These are phyloP conservation scores for Guadua angustifolia DNA, from an alignment of 176 grass and related monocot species.

Conservation along the genomic window DNA sequence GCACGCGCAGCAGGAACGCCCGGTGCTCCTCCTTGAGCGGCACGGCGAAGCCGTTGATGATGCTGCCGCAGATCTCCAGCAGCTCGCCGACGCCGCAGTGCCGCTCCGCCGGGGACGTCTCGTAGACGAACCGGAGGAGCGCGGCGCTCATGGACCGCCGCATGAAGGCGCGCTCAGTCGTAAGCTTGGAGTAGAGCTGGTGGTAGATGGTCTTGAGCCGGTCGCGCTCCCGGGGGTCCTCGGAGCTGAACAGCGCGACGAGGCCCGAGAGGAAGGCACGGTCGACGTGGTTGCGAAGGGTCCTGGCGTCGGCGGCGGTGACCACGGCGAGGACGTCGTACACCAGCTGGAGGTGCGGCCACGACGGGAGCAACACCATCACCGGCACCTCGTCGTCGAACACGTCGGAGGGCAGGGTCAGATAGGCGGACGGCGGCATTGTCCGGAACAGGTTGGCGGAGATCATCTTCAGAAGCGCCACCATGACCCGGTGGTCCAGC, in stretches of 20 bases:
- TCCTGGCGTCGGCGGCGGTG: constrained; percentile 22
- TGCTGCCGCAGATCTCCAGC: constrained; percentile 92
- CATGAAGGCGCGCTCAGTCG: constrained; percentile 74
- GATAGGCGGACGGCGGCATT: constrained; percentile 56
- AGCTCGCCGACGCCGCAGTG: constrained; percentile 62
- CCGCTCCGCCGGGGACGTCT: constrained; percentile 28
- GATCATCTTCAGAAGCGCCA: constrained; percentile 63
- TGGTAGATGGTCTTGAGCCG: constrained; percentile 76
- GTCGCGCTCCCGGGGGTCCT: constrained; percentile 82
- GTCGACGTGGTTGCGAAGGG: constrained; percentile 63
- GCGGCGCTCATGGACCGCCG: constrained; percentile 60
- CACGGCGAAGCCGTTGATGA: constrained; percentile 84
- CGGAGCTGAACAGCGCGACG: constrained; percentile 64
- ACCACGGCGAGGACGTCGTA: constrained; percentile 68
- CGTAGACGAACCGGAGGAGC: constrained; percentile 53
- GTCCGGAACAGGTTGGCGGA: constrained; percentile 76
- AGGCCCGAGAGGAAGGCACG: constrained; percentile 62
- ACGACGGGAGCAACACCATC: constrained; percentile 45
- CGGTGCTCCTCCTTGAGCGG: constrained; percentile 88
- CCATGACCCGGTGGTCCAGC: constrained; percentile 58
- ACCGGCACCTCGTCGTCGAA: constrained; percentile 46
- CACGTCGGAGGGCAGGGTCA: constrained; percentile 28
- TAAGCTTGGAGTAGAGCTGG: constrained; percentile 79
- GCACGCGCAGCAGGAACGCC: constrained; percentile 64
- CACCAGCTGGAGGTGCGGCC: constrained; percentile 68